These are phyloP conservation scores for Cardamine resedifolia DNA, from an alignment of 345 rosid species.

Conservation along the genomic window DNA sequence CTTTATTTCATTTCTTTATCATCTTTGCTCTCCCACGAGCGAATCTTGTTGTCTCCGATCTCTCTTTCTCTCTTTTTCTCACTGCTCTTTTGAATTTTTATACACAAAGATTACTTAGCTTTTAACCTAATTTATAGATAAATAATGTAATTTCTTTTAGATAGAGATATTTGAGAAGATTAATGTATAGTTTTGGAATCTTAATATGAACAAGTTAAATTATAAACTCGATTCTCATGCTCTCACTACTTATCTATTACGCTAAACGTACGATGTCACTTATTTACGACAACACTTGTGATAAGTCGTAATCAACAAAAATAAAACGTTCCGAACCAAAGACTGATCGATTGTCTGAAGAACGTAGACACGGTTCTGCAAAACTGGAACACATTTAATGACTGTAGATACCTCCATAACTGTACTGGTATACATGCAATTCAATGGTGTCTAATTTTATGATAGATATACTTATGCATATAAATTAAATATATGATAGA, in stretches of 20 bases:
- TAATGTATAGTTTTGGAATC: not conserved
- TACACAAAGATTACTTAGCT: slow-evolving; percentile 12
- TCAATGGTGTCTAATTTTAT: slow-evolving; percentile 18
- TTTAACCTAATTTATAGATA: slow-evolving; percentile 20
- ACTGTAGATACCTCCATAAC: not conserved
- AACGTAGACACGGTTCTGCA: slow-evolving; percentile 28
- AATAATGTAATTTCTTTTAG: slow-evolving; percentile 6
- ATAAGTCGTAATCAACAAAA: slow-evolving; percentile 4
- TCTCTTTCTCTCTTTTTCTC: slow-evolving; percentile 25
- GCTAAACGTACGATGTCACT: not conserved
- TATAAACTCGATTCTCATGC: not conserved
- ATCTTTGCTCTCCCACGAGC: slow-evolving; percentile 33
- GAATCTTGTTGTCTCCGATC: slow-evolving; percentile 37
- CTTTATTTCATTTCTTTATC: slow-evolving; percentile 36
- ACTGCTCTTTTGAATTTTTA: slow-evolving; percentile 11
- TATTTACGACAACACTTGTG: slow-evolving; percentile 5
- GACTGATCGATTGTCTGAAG: slow-evolving; percentile 26
- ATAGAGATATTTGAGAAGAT: not conserved
- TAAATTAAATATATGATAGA: too few species aligned
- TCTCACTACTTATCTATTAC: not conserved
- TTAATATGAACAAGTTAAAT: slow-evolving; percentile 5
- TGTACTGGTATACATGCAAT: slow-evolving; percentile 6
- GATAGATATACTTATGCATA: not conserved
- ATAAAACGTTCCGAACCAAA: not conserved
- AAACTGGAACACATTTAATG: slow-evolving; percentile 23